Evolutionary conservation across 208 protist species (phyloP).

Genomic region (Crithidia expoeki): DNA sequence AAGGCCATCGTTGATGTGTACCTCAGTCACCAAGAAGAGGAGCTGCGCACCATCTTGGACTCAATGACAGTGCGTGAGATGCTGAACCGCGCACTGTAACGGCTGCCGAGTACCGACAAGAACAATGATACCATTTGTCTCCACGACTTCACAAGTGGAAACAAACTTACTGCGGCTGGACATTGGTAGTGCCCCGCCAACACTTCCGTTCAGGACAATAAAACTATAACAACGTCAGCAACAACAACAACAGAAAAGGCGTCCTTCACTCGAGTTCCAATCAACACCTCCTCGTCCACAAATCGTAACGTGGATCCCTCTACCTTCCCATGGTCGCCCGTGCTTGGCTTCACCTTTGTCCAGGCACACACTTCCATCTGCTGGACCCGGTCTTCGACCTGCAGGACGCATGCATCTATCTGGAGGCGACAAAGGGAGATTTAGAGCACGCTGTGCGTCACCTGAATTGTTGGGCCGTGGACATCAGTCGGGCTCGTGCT

Average conservation of each 20-base stretch:
- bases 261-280: neutral
- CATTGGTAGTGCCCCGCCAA: neutral
- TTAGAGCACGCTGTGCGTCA: neutral
- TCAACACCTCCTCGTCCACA: neutral
- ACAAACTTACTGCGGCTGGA: neutral
- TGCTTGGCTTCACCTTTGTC: slow-evolving; percentile 2
- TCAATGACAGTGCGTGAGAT: neutral
- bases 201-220: neutral
- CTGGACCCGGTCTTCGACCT: slow-evolving; percentile 10
- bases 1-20: slow-evolving; percentile 2
- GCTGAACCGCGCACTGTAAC: neutral
- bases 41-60: slow-evolving; percentile 3
- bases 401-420: slow-evolving; percentile 1
- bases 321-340: neutral
- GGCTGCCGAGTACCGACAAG: neutral
- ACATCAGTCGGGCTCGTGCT: slow-evolving; percentile 1
- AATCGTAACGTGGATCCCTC: too few relatives aligned
- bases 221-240: neutral
- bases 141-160: neutral
- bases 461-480: slow-evolving; percentile 1
- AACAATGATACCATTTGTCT: neutral
- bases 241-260: neutral
- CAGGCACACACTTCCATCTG: slow-evolving; percentile 16
- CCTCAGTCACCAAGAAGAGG: slow-evolving; percentile 3
- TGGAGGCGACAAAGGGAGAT: slow-evolving; percentile 4